A percentile compares a stretch with the other conserved stretches of the same genome.
These are phyloP conservation scores for Yamadazyma laniorum DNA, from an alignment of 805 yeast species.

Conservation along the genomic window DNA sequence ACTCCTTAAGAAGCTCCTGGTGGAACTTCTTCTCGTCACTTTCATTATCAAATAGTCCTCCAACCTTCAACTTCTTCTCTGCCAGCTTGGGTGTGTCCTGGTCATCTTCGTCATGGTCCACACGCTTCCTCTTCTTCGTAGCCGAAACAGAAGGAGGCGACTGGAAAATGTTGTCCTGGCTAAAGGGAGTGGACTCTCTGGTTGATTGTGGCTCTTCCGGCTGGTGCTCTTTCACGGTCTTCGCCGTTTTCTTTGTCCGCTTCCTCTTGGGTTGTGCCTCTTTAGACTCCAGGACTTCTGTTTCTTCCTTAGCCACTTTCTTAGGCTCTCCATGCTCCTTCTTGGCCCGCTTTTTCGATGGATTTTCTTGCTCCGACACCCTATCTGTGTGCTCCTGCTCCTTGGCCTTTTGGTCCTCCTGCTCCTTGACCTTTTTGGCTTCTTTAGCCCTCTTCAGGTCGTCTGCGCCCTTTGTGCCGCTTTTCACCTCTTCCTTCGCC, in stretches of 20 bases:
- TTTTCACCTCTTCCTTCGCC: background rate
- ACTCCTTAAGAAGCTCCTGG: constrained; percentile 4
- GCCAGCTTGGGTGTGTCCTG: background rate
- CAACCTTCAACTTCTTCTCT: constrained; percentile 5
- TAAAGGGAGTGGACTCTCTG: constrained; percentile 17
- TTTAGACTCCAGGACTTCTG: too few relatives aligned
- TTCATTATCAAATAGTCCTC: constrained; percentile 9
- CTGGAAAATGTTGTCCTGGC: constrained; percentile 37
- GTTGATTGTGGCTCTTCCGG: too few relatives aligned
- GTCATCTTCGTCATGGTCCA: background rate
- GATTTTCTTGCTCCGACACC: too few relatives aligned
- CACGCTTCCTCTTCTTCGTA: background rate
- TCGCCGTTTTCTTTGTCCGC: too few relatives aligned
- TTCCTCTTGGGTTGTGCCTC: too few relatives aligned
- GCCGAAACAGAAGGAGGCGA: constrained; percentile 17
- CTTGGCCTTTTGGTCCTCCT: constrained; percentile 9
- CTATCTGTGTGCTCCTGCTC: too few relatives aligned
- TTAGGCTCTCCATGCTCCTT: too few relatives aligned
- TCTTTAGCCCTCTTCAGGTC: too few relatives aligned
- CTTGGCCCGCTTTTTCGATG: background rate
- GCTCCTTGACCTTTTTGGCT: background rate
- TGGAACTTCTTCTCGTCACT: constrained; percentile 4
- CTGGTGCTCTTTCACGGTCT: too few relatives aligned
- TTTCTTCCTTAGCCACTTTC: too few relatives aligned
- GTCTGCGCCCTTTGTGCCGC: background rate